Evolutionary conservation across 2,329 filamentous ascomycete species (phyloP), one percentile per base, ranked within the genome.

Genomic region (Trichoderma semiorbis): DNA sequence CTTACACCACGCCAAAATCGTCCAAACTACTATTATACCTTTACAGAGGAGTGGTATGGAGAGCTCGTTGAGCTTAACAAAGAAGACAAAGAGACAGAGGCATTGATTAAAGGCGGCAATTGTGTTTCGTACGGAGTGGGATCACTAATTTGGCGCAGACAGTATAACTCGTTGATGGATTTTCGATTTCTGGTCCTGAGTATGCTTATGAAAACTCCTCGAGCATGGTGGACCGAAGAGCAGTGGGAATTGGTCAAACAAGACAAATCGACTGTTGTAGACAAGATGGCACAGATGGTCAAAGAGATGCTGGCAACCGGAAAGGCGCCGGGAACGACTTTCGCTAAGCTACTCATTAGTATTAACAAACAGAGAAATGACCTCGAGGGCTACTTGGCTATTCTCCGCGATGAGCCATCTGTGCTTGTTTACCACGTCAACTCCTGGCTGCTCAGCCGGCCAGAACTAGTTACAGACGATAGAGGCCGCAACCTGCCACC

Each of bases 391-490:
- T 77, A 79, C 39, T 58, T 86, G 4, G 67, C 34, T 16, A 69
- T 86, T 3, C 70, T 84, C 7, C 75, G 75, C 1, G 73, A 75
- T 0, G 80, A 82, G 36, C 79, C 82, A 11, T 74, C 75, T 0
- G 76, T 82, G 1, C 75, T 84, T 1, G 72, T 77, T 4, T 66
- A 80, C 12, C 74, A 75, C 0, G 81, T 84, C 73, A 82, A 82
- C 34, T 47, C 74, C 7, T 79, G 76, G 70, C 84, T 84, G 74
- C 83, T 79, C 70, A 84, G 77, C 68, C 77, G 79, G 2, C 81
- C 82, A 0, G 83, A 85, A 72, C 77, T 85, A 4, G 71, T 87
- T 0, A 72, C 77, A 0, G 85, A 87, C 64, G 83, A 86, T 53
- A 83, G 81, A 64, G 85, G 85, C 2, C 79, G 81, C 1, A 72